phyloP scores from a whole-genome alignment of 768 basidiomycete species.

The Tulasnella sp. region DNA sequence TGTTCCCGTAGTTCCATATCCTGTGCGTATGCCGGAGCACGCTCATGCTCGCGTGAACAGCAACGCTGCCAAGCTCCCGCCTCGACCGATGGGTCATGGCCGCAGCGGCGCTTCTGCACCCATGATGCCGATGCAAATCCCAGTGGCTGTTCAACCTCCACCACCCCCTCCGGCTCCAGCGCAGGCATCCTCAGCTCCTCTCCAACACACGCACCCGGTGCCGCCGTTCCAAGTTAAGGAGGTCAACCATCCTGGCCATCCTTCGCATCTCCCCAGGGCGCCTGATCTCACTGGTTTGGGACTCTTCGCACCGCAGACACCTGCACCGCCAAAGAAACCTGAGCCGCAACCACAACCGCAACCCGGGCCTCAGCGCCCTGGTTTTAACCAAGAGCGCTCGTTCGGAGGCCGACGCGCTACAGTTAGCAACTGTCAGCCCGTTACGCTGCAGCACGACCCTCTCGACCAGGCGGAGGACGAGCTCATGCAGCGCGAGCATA shows the following conservation, averaged over 20 bases:
- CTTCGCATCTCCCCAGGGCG: constrained; percentile 1
- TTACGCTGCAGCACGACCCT: neutral
- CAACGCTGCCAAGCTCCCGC: neutral
- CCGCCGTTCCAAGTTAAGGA: neutral
- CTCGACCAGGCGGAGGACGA: neutral
- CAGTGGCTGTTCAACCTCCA: too few relatives aligned
- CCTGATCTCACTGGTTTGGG: constrained; percentile 5
- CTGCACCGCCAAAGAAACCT: neutral
- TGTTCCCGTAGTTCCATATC: neutral
- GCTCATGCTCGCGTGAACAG: neutral
- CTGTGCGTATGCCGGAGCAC: neutral
- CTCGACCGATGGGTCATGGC: constrained; percentile 8
- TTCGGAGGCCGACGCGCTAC: neutral
- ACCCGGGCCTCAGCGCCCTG: neutral
- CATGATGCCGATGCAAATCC: neutral
- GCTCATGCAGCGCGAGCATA: neutral
- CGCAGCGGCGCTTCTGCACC: constrained; percentile 12
- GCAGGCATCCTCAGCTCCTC: neutral
- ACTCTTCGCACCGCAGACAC: neutral
- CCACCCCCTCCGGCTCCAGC: neutral
- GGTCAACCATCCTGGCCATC: neutral
- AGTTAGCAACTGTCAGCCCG: constrained; percentile 6
- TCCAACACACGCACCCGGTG: neutral
- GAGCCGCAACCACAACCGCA: neutral
- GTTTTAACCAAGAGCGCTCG: neutral